Percentiles rank a stretch among this genome's conserved stretches.
phyloP scores from a whole-genome alignment of 1,284 basidiomycete genomes.

The Austroboletus rostrupii region DNA sequence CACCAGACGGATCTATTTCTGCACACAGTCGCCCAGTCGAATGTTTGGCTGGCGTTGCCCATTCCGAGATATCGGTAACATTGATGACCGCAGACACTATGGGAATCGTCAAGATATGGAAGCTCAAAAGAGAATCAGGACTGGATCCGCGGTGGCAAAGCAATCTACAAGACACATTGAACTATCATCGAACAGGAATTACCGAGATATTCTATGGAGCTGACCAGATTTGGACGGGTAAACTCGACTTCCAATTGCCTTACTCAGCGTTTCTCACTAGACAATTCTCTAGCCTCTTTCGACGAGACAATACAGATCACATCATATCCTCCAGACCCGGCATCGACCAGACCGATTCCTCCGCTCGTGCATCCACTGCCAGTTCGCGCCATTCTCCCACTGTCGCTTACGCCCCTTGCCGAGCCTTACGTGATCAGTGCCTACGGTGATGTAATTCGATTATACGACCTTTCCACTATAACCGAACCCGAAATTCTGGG shows the following conservation, averaged over 20 bases:
- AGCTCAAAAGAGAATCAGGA: conserved; percentile 47
- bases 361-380: conserved; percentile 63
- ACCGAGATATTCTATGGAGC: conserved; percentile 65
- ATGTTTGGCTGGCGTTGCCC: conserved; percentile 48
- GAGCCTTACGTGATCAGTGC: conserved; percentile 77
- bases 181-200: conserved; percentile 75
- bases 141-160: conserved; percentile 49
- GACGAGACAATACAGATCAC: conserved; percentile 78
- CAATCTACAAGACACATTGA: conserved; percentile 54
- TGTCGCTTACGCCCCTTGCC: conserved; percentile 54
- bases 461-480: conserved; percentile 64
- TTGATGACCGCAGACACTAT: conserved; percentile 84
- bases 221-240: conserved; percentile 83
- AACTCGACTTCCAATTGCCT: conserved; percentile 12
- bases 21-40: conserved; percentile 73
- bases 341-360: conserved; percentile 34
- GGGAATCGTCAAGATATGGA: conserved; percentile 78
- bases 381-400: conserved; percentile 70
- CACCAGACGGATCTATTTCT: conserved; percentile 60
- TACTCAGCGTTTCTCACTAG: conserved; percentile 2
- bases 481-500: conserved; percentile 65
- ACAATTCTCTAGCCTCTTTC: conserved; percentile 62
- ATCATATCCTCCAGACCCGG: conserved; percentile 30
- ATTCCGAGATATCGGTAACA: conserved; percentile 42
- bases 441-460: conserved; percentile 75